Conservation (phyloP, 2,329 filamentous ascomycete genomes). For the Colletotrichum nymphaeae region DNA sequence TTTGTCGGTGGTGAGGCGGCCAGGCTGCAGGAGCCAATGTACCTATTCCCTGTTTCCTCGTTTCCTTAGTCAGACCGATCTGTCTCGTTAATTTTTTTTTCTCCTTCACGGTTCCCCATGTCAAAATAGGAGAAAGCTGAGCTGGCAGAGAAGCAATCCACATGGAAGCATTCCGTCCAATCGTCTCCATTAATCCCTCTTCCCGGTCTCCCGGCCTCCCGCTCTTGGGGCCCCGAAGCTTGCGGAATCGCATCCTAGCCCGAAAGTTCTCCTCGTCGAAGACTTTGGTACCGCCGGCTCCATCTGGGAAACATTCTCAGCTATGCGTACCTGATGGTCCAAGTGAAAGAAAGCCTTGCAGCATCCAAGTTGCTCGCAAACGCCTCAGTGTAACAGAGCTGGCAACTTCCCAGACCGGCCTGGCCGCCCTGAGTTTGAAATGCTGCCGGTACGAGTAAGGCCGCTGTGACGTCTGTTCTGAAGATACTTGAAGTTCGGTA, state of each 20-base stretch:
- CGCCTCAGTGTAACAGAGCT: conserved; percentile 8
- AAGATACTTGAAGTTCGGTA: background rate
- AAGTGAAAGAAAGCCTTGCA: background rate
- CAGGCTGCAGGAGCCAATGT: background rate
- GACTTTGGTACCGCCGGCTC: background rate
- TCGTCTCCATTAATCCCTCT: conserved; percentile 25
- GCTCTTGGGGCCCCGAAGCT: conserved; percentile 25
- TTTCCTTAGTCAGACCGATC: conserved; percentile 28
- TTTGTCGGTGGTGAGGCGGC: background rate
- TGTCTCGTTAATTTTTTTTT: background rate
- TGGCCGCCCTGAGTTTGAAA: conserved; percentile 22
- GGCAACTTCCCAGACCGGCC: background rate
- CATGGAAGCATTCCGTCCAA: background rate
- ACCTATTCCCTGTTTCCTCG: background rate
- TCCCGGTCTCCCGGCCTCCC: conserved; percentile 33
- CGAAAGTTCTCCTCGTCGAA: background rate
- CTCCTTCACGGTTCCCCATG: conserved; percentile 25
- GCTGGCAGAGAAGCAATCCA: conserved; percentile 22
- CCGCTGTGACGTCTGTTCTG: conserved; percentile 11
- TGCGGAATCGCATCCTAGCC: conserved; percentile 19
- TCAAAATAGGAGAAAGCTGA: conserved; percentile 30
- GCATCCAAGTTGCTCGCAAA: background rate
- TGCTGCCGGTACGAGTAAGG: conserved; percentile 31
- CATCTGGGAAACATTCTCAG: background rate
- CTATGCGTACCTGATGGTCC: background rate